A percentile compares a stretch with the other conserved stretches of the same genome.
Conservation (phyloP, 352 stramenopile genomes). For the Stramenopiles sp. region DNA sequence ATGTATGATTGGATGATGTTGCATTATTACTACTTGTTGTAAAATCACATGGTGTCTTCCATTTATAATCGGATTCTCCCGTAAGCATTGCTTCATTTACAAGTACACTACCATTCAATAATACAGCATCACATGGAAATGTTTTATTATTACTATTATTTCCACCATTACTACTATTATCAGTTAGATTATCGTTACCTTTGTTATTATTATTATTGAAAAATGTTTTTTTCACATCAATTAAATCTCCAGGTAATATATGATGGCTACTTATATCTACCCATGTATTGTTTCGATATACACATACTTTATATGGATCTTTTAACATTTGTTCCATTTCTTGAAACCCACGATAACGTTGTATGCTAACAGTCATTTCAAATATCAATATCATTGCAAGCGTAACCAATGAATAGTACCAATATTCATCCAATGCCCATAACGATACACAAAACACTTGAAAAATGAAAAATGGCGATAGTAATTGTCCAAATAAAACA, state of each 20-base stretch:
- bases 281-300: slow-evolving; percentile 69
- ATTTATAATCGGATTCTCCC: slow-evolving; percentile 89
- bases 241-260: slow-evolving; percentile 72
- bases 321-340: slow-evolving; percentile 79
- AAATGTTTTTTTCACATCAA: slow-evolving; percentile 51
- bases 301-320: slow-evolving; percentile 51
- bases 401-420: slow-evolving; percentile 98
- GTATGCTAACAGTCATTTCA: slow-evolving; percentile 80
- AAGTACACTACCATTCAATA: slow-evolving; percentile 77
- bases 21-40: slow-evolving; percentile 20
- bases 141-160: slow-evolving; percentile 21
- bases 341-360: slow-evolving; percentile 80
- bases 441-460: slow-evolving; percentile 94
- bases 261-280: slow-evolving; percentile 44
- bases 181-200: slow-evolving; percentile 13
- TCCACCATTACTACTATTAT: slow-evolving; percentile 34
- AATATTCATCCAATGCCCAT: slow-evolving; percentile 99
- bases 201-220: background rate
- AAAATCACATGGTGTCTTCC: slow-evolving; percentile 65
- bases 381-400: slow-evolving; percentile 94
- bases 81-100: slow-evolving; percentile 97
- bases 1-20: background rate
- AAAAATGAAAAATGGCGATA: slow-evolving; percentile 96
- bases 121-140: slow-evolving; percentile 80
- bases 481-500: slow-evolving; percentile 84